Base-by-base conservation (phyloP, 2,329 filamentous ascomycete species). In the Ophiostoma ips region DNA sequence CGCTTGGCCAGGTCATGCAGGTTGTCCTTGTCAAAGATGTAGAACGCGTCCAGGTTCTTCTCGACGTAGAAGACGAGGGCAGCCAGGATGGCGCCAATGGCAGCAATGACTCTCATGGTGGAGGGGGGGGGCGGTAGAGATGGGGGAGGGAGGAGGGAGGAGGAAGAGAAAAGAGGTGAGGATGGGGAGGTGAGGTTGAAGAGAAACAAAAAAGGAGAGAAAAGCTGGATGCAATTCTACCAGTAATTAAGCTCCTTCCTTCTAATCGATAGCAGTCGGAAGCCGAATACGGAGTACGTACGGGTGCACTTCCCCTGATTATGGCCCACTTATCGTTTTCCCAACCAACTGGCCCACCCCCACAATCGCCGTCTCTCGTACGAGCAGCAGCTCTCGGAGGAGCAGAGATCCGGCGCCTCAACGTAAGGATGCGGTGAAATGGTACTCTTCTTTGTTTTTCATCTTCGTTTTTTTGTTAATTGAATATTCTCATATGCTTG, bases 11-110 rank as follows among this genome's bases (percentile, higher is more conserved):
- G 67, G 53, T 81, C 73, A 61, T 87, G 78, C 53, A 94, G 73
- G 54, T 86, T 73, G 15, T 72, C 69, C 2, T 76, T 75, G 49
- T 80, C 68, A 66, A 94, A 89, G 64, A 92, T 77, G 73, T 88
- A 92, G 70, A 89, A 81, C 52, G 63, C 66, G 54, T 77, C 69
- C 51, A 78, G 67, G 64, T 76, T 75, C 58, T 72, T 69, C 63
- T 83, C 78, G 37, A 79, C 62, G 53, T 73, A 58, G 64, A 75
- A 75, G 58, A 73, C 67, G 50, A 79, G 57, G 8, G 73, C 71
- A 12, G 71, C 67, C 49, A 82, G 62, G 55, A 79, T 59, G 50
- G 71, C 77, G 48, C 79, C 64, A 44, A 79, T 57, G 49, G 79
- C 58, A 46, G 71, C 72, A 54, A 81, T 58, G 56, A 75, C 61